Evolutionary conservation across 2,329 filamentous ascomycete species (phyloP), one percentile per base, ranked within the genome.

Genomic region (Sarocladiaceae sp.): DNA sequence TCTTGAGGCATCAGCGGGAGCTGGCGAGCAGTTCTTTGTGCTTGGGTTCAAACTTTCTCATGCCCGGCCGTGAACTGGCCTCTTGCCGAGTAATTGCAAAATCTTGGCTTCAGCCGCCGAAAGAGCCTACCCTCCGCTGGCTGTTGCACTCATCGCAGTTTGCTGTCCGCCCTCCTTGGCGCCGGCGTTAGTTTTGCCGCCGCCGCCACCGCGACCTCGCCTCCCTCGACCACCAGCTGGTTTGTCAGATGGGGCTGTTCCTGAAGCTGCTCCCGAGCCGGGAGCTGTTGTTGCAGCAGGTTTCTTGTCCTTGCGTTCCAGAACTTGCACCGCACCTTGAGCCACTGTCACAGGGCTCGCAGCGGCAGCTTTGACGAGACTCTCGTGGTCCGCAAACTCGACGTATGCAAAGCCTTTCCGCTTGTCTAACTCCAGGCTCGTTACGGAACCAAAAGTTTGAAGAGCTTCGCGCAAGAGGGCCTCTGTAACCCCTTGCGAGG

Each of bases 331-430:
- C 10, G 86, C 86, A 6, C 89, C 91, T 64, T 95, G 88, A 0
- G 87, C 92, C 11, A 97, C 86, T 18, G 86, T 74, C 26, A 97
- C 79, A 0, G 89, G 90, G 62, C 90, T 95, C 12, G 88, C 88
- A 15, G 83, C 79, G 63, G 96, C 84, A 4, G 93, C 93, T 62
- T 88, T 90, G 60, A 82, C 81, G 23, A 97, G 75, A 10, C 80
- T 78, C 8, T 85, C 83, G 1, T 86, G 78, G 20, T 90, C 84
- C 10, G 81, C 79, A 71, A 97, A 97, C 57, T 96, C 89, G 35
- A 96, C 86, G 65, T 97, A 96, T 2, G 91, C 93, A 62, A 96
- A 96, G 0, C 91, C 91, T 67, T 97, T 97, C 62, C 92, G 88
- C 67, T 91, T 92, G 65, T 97, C 93, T 51, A 97, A 93, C 61